These are phyloP conservation scores for Diophrys appendiculata DNA, from an alignment of 73 alveolate species.

Conservation along the genomic window DNA sequence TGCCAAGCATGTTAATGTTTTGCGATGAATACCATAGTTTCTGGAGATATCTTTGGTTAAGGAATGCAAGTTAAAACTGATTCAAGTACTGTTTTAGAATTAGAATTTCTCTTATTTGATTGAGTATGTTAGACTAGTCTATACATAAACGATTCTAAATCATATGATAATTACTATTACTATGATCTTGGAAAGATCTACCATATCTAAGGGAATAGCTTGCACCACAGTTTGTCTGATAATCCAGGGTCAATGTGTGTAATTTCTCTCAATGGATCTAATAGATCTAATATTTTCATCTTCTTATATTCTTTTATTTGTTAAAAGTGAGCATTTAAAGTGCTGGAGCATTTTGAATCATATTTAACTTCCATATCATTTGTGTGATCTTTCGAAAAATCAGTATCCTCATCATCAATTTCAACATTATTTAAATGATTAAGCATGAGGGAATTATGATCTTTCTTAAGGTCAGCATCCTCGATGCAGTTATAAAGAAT, in stretches of 20 bases:
- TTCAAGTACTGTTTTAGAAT: constrained; percentile 34
- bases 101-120: not conserved
- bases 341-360: too few species aligned
- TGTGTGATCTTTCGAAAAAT: not conserved
- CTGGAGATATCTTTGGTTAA: constrained; percentile 43
- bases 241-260: constrained; percentile 36
- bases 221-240: constrained; percentile 37
- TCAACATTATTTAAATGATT: constrained; percentile 10
- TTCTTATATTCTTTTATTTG: constrained; percentile 13
- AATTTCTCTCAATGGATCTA: constrained; percentile 48
- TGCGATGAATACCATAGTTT: constrained; percentile 26
- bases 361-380: too few species aligned
- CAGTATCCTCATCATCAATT: not conserved
- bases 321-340: not conserved
- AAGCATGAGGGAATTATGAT: constrained; percentile 29
- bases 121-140: not conserved
- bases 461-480: constrained; percentile 21
- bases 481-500: constrained; percentile 35
- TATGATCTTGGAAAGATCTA: constrained; percentile 19
- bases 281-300: not conserved
- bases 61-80: constrained; percentile 31
- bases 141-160: constrained; percentile 19
- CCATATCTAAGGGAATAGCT: constrained; percentile 47
- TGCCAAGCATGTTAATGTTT: constrained; percentile 47
- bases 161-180: constrained; percentile 19